A percentile compares a stretch with the other conserved stretches of the same genome.
Conservation (phyloP, 495 filamentous ascomycete species). For the Cudoniella acicularis region DNA sequence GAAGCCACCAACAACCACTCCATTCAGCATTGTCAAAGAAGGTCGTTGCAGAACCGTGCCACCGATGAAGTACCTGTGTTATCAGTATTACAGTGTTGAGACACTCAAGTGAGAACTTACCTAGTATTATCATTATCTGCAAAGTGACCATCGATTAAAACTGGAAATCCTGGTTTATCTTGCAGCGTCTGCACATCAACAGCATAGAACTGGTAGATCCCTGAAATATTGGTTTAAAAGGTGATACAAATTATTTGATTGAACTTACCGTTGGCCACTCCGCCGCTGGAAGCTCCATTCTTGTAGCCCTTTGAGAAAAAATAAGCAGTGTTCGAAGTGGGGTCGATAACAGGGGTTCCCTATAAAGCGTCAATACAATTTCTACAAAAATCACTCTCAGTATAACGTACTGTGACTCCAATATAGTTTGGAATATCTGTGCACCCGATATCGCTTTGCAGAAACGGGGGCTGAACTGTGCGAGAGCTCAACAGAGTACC, state of each 20-base stretch:
- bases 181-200: slow-evolving; percentile 31
- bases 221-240: slow-evolving; percentile 9
- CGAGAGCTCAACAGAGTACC: slow-evolving; percentile 28
- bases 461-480: slow-evolving; percentile 32
- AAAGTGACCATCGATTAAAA: slow-evolving; percentile 33
- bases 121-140: slow-evolving; percentile 37
- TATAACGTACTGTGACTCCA: slow-evolving; percentile 26
- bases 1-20: slow-evolving; percentile 35
- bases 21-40: slow-evolving; percentile 28
- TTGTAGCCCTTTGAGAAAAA: slow-evolving; percentile 40
- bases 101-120: background rate
- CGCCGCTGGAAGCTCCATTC: slow-evolving; percentile 24
- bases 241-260: background rate
- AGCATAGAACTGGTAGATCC: slow-evolving; percentile 33
- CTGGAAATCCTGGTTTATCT: slow-evolving; percentile 36
- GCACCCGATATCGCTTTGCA: slow-evolving; percentile 35
- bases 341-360: slow-evolving; percentile 36
- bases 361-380: background rate
- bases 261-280: slow-evolving; percentile 27
- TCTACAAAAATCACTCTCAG: background rate
- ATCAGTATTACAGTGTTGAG: background rate
- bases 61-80: slow-evolving; percentile 35
- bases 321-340: slow-evolving; percentile 34
- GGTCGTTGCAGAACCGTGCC: slow-evolving; percentile 41
- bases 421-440: slow-evolving; percentile 36